These are phyloP conservation scores for Phialophora chinensis DNA, from an alignment of 2,329 filamentous ascomycete genomes.

Conservation along the genomic window DNA sequence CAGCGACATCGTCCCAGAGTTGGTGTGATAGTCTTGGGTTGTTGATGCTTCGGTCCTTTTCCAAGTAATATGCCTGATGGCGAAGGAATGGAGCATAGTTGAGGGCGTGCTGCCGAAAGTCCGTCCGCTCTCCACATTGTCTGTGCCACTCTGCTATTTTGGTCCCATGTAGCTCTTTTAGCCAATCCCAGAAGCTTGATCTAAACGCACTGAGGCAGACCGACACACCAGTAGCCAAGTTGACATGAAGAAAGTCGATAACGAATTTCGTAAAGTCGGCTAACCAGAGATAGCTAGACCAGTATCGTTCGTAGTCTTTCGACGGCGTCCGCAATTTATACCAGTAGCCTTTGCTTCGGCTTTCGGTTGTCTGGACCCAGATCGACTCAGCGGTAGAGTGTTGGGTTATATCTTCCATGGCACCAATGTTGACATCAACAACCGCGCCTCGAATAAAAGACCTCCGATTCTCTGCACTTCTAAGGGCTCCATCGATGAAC, in stretches of 20 bases:
- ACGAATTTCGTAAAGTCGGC: slow-evolving; percentile 73
- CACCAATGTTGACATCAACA: slow-evolving; percentile 66
- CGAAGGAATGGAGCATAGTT: slow-evolving; percentile 68
- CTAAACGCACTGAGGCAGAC: slow-evolving; percentile 65
- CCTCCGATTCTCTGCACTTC: slow-evolving; percentile 47
- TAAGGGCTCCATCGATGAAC: slow-evolving; percentile 65
- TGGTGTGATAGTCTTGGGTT: slow-evolving; percentile 45
- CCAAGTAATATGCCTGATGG: slow-evolving; percentile 65
- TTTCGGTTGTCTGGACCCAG: slow-evolving; percentile 61
- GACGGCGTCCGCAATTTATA: slow-evolving; percentile 67
- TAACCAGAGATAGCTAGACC: slow-evolving; percentile 71
- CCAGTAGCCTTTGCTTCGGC: slow-evolving; percentile 57
- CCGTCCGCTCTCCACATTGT: slow-evolving; percentile 52
- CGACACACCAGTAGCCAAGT: slow-evolving; percentile 32
- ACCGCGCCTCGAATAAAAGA: slow-evolving; percentile 67
- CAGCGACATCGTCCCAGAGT: slow-evolving; percentile 53
- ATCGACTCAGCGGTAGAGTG: slow-evolving; percentile 59
- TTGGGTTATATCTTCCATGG: slow-evolving; percentile 62
- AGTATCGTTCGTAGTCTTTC: slow-evolving; percentile 63
- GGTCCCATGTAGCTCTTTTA: slow-evolving; percentile 53
- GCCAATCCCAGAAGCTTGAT: slow-evolving; percentile 63
- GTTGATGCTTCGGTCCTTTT: slow-evolving; percentile 43
- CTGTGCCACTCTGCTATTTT: slow-evolving; percentile 59
- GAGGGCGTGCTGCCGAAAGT: slow-evolving; percentile 68
- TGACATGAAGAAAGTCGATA: slow-evolving; percentile 64